Evolutionary conservation across 2,329 filamentous ascomycete genomes (phyloP), one percentile per base, ranked within the genome.

Genomic region (Daldinia sp.): DNA sequence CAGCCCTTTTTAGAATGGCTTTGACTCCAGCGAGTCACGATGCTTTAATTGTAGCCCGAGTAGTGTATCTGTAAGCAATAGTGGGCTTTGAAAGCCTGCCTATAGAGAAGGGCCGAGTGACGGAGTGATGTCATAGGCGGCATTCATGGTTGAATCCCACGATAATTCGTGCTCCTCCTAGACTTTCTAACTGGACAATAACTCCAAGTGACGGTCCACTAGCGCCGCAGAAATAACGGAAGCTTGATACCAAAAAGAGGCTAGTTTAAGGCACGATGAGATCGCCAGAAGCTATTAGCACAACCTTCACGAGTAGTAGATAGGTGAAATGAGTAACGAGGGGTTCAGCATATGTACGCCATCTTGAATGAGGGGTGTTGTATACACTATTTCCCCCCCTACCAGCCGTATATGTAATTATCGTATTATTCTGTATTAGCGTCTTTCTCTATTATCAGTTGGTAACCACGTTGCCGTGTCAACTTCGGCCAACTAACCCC

Each of bases 261-360:
- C 51, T 69, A 67, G 66, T 50, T 68, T 61, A 20, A 69, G 55
- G 66, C 53, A 67, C 41, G 69, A 69, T 71, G 63, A 67, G 66
- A 71, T 71, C 60, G 63, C 57, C 60, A 65, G 69, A 71, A 63
- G 66, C 69, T 67, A 60, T 65, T 57, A 55, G 61, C 63, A 57
- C 13, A 61, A 60, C 65, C 65, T 50, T 23, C 48, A 20, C 28
- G 39, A 57, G 64, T 53, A 64, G 60, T 70, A 46, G 62, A 60
- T 44, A 28, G 46, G 26, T 26, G 20, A 12, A 48, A 48, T 26
- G 23, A 26, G 20, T 5, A 46, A 30, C 44, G 51, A 42, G 35
- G 5, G 44, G 20, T 20, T 51, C n/a, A 44, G 23, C 13, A 41
- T 30, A 26, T 42, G 39, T 42, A 30, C 1, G 13, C 46, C 26